These are phyloP conservation scores for Cyamopsis tetragonoloba DNA, from an alignment of 306 rosid genomes.

Conservation along the genomic window DNA sequence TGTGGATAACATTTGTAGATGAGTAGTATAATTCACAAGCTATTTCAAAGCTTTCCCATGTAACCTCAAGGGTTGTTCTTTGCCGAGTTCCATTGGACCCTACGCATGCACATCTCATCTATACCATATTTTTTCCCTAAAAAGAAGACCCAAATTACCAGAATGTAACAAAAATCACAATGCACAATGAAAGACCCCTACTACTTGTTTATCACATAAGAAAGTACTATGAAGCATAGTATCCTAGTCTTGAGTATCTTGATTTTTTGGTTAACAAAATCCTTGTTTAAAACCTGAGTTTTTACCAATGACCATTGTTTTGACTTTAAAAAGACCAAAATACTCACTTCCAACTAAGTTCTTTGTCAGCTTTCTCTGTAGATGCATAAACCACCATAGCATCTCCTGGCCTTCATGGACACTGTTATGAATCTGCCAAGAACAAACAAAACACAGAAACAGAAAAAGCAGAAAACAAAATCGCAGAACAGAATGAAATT, in stretches of 20 bases:
- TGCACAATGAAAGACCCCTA: background rate
- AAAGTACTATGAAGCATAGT: background rate
- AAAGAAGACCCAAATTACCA: background rate
- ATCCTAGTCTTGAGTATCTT: background rate
- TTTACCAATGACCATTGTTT: background rate
- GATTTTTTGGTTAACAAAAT: background rate
- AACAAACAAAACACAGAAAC: too few relatives aligned
- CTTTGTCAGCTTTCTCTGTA: conserved; percentile 73
- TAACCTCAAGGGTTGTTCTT: conserved; percentile 86
- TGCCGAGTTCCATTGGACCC: conserved; percentile 99
- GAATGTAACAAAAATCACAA: background rate
- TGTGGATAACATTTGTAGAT: background rate
- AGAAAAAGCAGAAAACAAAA: too few relatives aligned
- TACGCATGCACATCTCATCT: conserved; percentile 91
- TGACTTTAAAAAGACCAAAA: background rate
- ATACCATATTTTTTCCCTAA: conserved; percentile 53
- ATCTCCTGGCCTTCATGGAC: conserved; percentile 86
- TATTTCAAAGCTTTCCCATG: conserved; percentile 32
- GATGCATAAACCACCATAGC: conserved; percentile 91
- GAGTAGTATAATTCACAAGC: conserved; percentile 13
- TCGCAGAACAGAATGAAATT: too few relatives aligned
- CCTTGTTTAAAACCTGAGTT: background rate
- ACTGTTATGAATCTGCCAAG: too few relatives aligned
- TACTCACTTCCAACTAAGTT: conserved; percentile 89
- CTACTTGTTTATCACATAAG: conserved; percentile 15